Base-by-base conservation (phyloP, 2,329 filamentous ascomycete species). In the Sclerotinia nivalis region DNA sequence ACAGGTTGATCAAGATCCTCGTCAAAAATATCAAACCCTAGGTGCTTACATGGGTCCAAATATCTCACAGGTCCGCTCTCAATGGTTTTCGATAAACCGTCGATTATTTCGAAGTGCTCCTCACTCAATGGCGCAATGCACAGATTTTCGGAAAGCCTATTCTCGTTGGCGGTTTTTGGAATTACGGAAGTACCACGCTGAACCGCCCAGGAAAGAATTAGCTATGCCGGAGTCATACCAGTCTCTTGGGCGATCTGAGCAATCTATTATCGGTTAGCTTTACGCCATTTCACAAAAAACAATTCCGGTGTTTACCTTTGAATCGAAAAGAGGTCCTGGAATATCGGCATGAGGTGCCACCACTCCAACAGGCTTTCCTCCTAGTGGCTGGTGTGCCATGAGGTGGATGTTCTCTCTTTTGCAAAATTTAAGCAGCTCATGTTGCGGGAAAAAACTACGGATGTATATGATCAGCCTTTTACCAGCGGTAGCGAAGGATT, bases 341-440 rank as follows among this genome's bases (percentile, higher is more conserved):
- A 61, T 37, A 31, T 58, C 20, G 4, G 28, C 28, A 40, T 71
- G 59, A 15, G 69, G 69, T 56, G 68, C 68, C 4, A 71, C 66
- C 8, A 62, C 69, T 5, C 25, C 60, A 25, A 69, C 40, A 22
- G 69, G 71, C 5, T 62, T 59, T 52, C 71, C 66, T 43, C 69
- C 71, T 47, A 68, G 61, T 20, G 61, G 66, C 61, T 72, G 69
- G 28, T 72, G 69, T 20, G 65, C 69, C 54, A 68, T 69, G n/a
- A 67, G 4, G 58, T 71, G 71, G 18, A 71, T 72, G 31, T 68
- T 56, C 43, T 62, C 64, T 47, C 64, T 62, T 15, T 62, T 28
- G 54, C 25, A 68, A 40, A 62, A 68, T 31, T 10, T 20, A n/a
- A 70, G 62, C 22, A 67, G 62, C 28, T 67, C 62, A 25, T 52